These are phyloP conservation scores for Termitomyces sp. DNA, from an alignment of 1,284 basidiomycete genomes.

Conservation along the genomic window DNA sequence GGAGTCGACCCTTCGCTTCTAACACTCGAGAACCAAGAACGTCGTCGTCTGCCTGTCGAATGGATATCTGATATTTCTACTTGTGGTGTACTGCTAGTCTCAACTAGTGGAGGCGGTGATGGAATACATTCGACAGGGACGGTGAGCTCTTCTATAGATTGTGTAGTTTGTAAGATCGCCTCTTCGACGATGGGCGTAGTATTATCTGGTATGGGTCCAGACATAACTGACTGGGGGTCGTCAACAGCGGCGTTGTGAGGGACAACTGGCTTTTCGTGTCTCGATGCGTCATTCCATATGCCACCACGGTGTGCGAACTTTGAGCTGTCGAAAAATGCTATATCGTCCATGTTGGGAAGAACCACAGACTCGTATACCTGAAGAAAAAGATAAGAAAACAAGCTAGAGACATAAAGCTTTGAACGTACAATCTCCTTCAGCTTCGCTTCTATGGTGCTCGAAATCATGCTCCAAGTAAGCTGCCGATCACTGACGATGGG, in stretches of 20 bases:
- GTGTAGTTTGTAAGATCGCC: conserved; percentile 7
- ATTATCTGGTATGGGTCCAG: conserved; percentile 25
- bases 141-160: conserved; percentile 18
- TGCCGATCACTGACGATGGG: conserved; percentile 91
- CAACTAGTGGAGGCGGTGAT: not conserved
- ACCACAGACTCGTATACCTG: conserved; percentile 93
- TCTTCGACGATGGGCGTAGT: conserved; percentile 7
- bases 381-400: conserved; percentile 9
- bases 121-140: not conserved
- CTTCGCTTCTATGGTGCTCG: conserved; percentile 84
- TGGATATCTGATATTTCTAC: conserved; percentile 9
- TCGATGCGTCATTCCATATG: conserved; percentile 80
- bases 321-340: conserved; percentile 87
- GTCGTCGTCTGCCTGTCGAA: conserved; percentile 20
- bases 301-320: conserved; percentile 73
- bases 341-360: conserved; percentile 96
- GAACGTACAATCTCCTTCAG: conserved; percentile 82
- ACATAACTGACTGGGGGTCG: conserved; percentile 26
- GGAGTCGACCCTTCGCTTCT: conserved; percentile 27
- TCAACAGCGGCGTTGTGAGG: conserved; percentile 18
- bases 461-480: conserved; percentile 90
- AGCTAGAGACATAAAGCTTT: not conserved
- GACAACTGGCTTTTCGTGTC: conserved; percentile 35
- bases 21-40: conserved; percentile 37
- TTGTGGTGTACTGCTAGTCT: conserved; percentile 2